Percentiles rank a stretch among this genome's conserved stretches.
These are phyloP conservation scores for Cryptococcus amylolentus DNA, from an alignment of 1,284 basidiomycete species.

Conservation along the genomic window DNA sequence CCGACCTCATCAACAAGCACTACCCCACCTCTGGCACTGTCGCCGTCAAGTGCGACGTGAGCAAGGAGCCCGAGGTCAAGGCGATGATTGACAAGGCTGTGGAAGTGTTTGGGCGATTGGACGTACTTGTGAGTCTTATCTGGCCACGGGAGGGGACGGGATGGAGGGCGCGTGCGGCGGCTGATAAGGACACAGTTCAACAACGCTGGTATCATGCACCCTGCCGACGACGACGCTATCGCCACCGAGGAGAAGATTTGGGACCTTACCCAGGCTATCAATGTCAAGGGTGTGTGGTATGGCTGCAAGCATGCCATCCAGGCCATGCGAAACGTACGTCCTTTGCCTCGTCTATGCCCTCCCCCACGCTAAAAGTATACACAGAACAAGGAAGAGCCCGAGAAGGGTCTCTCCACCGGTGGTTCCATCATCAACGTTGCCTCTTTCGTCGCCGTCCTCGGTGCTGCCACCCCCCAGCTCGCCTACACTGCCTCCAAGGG, in stretches of 20 bases:
- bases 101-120: conserved; percentile 78
- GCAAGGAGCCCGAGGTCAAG: conserved; percentile 81
- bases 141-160: background rate
- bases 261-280: conserved; percentile 90
- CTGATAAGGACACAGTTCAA: conserved; percentile 60
- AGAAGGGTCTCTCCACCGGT: conserved; percentile 73
- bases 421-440: conserved; percentile 96
- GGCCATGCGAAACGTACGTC: conserved; percentile 70
- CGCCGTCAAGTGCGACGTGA: conserved; percentile 77
- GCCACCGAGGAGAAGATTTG: conserved; percentile 95
- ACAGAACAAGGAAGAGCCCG: conserved; percentile 73
- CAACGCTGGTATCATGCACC: conserved; percentile 94
- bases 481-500: conserved; percentile 69
- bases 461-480: conserved; percentile 91
- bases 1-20: conserved; percentile 61
- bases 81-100: conserved; percentile 74
- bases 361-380: background rate
- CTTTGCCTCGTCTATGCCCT: background rate
- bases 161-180: background rate
- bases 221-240: conserved; percentile 79
- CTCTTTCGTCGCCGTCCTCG: conserved; percentile 88
- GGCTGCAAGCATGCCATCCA: conserved; percentile 94
- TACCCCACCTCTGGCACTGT: conserved; percentile 68
- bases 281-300: conserved; percentile 98
- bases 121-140: conserved; percentile 69